These are phyloP conservation scores for Hypsizygus marmoreus DNA, from an alignment of 768 basidiomycete species.

Conservation along the genomic window DNA sequence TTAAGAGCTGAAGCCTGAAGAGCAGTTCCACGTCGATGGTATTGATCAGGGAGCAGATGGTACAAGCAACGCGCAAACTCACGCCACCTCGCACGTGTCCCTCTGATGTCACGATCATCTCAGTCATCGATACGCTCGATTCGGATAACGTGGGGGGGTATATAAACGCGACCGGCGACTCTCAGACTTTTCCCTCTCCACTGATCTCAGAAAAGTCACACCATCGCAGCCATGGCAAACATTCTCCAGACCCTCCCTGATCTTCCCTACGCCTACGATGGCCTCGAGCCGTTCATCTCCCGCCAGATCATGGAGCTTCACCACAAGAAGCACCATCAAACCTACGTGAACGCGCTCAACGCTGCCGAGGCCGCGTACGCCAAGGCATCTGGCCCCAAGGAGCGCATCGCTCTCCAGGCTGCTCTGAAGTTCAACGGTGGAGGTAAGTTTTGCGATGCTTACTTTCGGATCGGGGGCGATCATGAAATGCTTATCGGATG, in stretches of 20 bases:
- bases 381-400: constrained; percentile 67
- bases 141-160: too few species aligned
- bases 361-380: constrained; percentile 81
- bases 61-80: too few species aligned
- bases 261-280: constrained; percentile 82
- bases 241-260: constrained; percentile 64
- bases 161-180: too few species aligned
- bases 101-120: too few species aligned
- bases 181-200: too few species aligned
- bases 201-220: neutral
- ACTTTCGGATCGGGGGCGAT: constrained; percentile 11
- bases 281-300: constrained; percentile 92
- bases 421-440: constrained; percentile 97
- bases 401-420: constrained; percentile 84
- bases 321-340: constrained; percentile 94
- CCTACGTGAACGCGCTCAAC: constrained; percentile 91
- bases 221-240: constrained; percentile 23
- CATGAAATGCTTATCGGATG: constrained; percentile 18
- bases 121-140: too few species aligned
- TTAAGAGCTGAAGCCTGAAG: too few species aligned
- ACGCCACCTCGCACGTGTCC: too few species aligned
- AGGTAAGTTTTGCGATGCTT: constrained; percentile 49
- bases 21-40: too few species aligned
- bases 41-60: too few species aligned
- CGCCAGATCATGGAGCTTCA: constrained; percentile 93